These are phyloP conservation scores for Phyllachora maydis DNA, from an alignment of 2,329 filamentous ascomycete species.

Conservation along the genomic window DNA sequence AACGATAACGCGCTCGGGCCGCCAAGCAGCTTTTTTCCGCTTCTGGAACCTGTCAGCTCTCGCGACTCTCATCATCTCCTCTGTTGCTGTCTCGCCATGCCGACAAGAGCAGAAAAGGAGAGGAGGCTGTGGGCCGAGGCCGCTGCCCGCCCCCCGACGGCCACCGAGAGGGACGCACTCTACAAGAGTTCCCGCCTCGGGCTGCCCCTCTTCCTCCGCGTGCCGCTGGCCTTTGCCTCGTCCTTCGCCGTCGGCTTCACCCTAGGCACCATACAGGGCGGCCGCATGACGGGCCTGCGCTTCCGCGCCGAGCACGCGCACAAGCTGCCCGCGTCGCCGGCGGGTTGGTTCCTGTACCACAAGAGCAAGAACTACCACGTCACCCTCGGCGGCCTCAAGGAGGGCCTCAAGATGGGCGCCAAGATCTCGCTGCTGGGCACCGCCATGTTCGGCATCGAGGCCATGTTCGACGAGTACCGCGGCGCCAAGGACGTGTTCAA, in stretches of 20 bases:
- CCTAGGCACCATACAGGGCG: constrained; percentile 53
- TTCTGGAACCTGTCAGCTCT: no score
- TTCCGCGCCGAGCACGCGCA: constrained; percentile 96
- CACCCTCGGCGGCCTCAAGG: constrained; percentile 54
- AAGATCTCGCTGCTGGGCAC: constrained; percentile 53
- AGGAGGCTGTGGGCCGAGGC: no score
- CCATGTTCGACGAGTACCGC: constrained; percentile 58
- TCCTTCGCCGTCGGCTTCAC: constrained; percentile 47
- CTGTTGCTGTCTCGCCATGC: no score
- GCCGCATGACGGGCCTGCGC: constrained; percentile 52
- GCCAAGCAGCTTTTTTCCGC: no score
- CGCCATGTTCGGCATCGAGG: constrained; percentile 64
- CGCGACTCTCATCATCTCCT: no score
- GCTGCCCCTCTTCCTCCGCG: background rate
- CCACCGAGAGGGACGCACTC: no score
- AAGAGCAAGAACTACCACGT: constrained; percentile 92
- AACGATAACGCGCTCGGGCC: no score
- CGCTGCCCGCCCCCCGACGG: no score
- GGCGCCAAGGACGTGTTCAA: constrained; percentile 56
- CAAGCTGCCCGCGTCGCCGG: constrained; percentile 61
- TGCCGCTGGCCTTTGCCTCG: constrained; percentile 27
- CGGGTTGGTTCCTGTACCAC: constrained; percentile 97
- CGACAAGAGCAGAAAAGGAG: no score
- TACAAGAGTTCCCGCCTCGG: no score
- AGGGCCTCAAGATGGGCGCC: constrained; percentile 56